Percentiles rank a stretch among this genome's conserved stretches.
Conservation (phyloP, 495 filamentous ascomycete genomes). For the Usnea hakonensis region DNA sequence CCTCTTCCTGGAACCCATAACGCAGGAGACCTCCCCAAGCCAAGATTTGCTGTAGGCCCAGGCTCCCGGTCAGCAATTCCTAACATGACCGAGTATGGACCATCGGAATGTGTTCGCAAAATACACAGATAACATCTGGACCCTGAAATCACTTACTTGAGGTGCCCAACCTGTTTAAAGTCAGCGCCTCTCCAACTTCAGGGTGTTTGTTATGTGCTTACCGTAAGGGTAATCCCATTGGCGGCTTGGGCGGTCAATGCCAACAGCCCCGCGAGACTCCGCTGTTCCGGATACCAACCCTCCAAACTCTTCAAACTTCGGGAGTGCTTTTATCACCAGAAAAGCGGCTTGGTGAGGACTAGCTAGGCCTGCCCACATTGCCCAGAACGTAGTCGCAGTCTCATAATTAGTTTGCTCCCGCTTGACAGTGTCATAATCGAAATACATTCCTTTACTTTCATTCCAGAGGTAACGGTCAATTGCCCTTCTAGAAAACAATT, state of each 20-base stretch:
- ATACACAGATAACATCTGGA: background rate
- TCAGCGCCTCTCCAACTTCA: background rate
- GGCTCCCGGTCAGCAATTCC: background rate
- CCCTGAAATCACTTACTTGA: background rate
- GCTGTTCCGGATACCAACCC: slow-evolving; percentile 76
- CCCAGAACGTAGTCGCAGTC: slow-evolving; percentile 90
- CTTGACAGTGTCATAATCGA: slow-evolving; percentile 86
- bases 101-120: background rate
- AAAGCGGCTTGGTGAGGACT: slow-evolving; percentile 68
- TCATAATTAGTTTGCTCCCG: slow-evolving; percentile 73
- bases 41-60: slow-evolving; percentile 3
- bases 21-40: slow-evolving; percentile 76
- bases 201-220: background rate
- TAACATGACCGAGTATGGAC: background rate
- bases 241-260: slow-evolving; percentile 69
- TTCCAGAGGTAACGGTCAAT: slow-evolving; percentile 91
- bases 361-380: slow-evolving; percentile 85
- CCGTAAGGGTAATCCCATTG: slow-evolving; percentile 99
- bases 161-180: slow-evolving; percentile 12
- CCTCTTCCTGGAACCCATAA: slow-evolving; percentile 84
- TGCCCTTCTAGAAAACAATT: slow-evolving; percentile 31
- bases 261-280: slow-evolving; percentile 67
- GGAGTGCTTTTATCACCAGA: slow-evolving; percentile 68
- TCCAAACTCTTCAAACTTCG: slow-evolving; percentile 76
- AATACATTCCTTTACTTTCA: slow-evolving; percentile 84